Base-by-base conservation (phyloP, 345 rosid species). In the Xanthoceras sorbifolium region DNA sequence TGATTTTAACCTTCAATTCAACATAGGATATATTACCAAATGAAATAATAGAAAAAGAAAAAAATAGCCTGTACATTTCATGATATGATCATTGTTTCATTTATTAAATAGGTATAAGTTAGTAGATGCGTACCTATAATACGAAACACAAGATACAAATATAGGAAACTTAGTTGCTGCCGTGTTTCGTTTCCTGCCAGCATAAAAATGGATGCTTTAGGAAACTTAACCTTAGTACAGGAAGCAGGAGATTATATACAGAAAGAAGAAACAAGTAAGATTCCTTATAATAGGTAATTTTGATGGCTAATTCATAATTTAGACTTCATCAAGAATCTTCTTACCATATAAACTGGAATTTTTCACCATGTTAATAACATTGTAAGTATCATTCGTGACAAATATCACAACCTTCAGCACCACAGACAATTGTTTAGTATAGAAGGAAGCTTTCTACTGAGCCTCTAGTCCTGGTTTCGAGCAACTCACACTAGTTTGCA, bases 111-210 rank as follows among this genome's bases (percentile, higher is more conserved):
- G 1, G 55, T 50, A 50, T 48, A 18, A 50, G 55, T 50, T 17
- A 15, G 8, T 3, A 17, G n/a, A 50, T 50, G 0, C 2, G 7
- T 5, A 50, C n/a, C 55, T 50, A 50, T 17, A 50, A 48, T 15
- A 5, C 17, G 17, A 17, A 50, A 18, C 55, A 5, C n/a, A 50
- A 3, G 11, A 50, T 11, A 50, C n/a, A 17, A 2, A 15, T 4
- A 50, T 17, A 15, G 55, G 17, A 50, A 15, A 15, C 55, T 50
- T 50, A 17, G 55, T 50, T 50, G 55, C 55, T 50, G 55, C 63
- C 64, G 22, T 34, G 71, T 72, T n/a, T n/a, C 71, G 22, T 67
- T 67, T 17, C 31, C 62, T 6, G 32, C 64, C 55, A 55, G n/a
- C 28, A 34, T 38, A 44, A 67, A n/a, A 12, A 17, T 34, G 64